A percentile compares a stretch with the other conserved stretches of the same genome.
These are phyloP conservation scores for Pyronema domesticum DNA, from an alignment of 495 filamentous ascomycete genomes.

Conservation along the genomic window DNA sequence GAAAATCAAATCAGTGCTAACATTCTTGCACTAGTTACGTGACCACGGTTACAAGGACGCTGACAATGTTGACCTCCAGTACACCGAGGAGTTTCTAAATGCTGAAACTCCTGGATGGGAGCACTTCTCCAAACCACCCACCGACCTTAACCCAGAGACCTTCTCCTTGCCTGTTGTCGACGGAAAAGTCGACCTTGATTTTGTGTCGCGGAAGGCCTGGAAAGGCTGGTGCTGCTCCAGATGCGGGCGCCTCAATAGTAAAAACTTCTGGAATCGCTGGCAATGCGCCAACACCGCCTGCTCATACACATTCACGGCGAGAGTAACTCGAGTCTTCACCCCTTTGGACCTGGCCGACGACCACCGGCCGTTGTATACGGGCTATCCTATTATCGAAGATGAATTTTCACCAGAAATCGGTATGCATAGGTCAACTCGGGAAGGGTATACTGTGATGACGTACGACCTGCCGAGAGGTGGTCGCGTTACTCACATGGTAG, in stretches of 20 bases:
- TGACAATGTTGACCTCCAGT: background rate
- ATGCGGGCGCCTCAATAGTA: slow-evolving; percentile 46
- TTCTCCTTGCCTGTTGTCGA: slow-evolving; percentile 16
- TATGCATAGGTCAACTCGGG: slow-evolving; percentile 10
- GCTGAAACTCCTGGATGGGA: slow-evolving; percentile 27
- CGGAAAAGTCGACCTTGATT: slow-evolving; percentile 17
- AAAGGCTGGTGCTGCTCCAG: slow-evolving; percentile 54
- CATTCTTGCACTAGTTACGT: slow-evolving; percentile 10
- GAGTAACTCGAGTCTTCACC: slow-evolving; percentile 21
- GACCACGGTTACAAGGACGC: too few relatives aligned
- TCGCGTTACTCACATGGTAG: slow-evolving; percentile 43
- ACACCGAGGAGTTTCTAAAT: slow-evolving; percentile 35
- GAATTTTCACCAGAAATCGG: slow-evolving; percentile 10
- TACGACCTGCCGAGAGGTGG: slow-evolving; percentile 34
- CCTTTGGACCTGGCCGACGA: slow-evolving; percentile 23
- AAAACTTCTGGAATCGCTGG: slow-evolving; percentile 48
- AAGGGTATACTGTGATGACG: slow-evolving; percentile 20
- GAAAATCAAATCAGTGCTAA: too few relatives aligned
- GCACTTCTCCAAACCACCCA: slow-evolving; percentile 25
- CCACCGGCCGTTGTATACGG: slow-evolving; percentile 18
- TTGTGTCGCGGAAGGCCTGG: slow-evolving; percentile 30
- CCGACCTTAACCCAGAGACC: slow-evolving; percentile 22
- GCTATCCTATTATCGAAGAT: slow-evolving; percentile 18
- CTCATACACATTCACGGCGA: slow-evolving; percentile 32
- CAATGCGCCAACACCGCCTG: slow-evolving; percentile 34